Conservation (phyloP, 176 grass and related monocot genomes). For the Aegilops bicornis region DNA sequence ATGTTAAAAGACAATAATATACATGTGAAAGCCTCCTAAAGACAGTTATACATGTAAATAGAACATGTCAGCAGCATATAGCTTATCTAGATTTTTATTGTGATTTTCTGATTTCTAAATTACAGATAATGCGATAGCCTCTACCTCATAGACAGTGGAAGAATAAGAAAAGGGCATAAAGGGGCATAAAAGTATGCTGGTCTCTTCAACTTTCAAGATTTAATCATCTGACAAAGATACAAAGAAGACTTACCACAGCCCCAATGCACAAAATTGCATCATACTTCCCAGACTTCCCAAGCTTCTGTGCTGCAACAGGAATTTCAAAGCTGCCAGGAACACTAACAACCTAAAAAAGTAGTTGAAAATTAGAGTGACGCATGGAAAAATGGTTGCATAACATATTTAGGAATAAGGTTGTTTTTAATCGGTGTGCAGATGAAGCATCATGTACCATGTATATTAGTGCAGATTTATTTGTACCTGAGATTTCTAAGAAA, state of each 20-base stretch:
- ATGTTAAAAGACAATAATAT: not conserved
- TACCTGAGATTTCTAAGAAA: not conserved
- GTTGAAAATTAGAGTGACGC: not conserved
- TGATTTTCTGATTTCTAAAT: not conserved
- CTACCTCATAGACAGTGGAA: not conserved
- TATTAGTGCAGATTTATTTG: not conserved
- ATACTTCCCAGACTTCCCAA: slow-evolving; percentile 83
- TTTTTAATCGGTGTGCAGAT: not conserved
- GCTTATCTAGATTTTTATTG: not conserved
- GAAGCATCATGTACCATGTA: not conserved
- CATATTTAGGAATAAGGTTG: not conserved
- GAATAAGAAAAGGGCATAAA: not conserved
- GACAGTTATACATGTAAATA: not conserved
- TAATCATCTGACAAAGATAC: not conserved
- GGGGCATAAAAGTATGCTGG: not conserved
- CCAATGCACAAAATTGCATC: slow-evolving; percentile 96
- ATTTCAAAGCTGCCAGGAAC: slow-evolving; percentile 99
- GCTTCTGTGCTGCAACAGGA: slow-evolving; percentile 80
- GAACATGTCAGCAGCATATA: not conserved
- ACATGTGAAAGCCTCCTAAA: not conserved
- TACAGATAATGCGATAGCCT: not conserved
- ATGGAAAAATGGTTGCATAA: not conserved
- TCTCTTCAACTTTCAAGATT: not conserved
- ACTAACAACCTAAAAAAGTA: slow-evolving; percentile 67
- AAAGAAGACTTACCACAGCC: slow-evolving; percentile 69